A percentile compares a stretch with the other conserved stretches of the same genome.
phyloP scores from a whole-genome alignment of 352 stramenopile genomes.

The Sclerospora graminicola region DNA sequence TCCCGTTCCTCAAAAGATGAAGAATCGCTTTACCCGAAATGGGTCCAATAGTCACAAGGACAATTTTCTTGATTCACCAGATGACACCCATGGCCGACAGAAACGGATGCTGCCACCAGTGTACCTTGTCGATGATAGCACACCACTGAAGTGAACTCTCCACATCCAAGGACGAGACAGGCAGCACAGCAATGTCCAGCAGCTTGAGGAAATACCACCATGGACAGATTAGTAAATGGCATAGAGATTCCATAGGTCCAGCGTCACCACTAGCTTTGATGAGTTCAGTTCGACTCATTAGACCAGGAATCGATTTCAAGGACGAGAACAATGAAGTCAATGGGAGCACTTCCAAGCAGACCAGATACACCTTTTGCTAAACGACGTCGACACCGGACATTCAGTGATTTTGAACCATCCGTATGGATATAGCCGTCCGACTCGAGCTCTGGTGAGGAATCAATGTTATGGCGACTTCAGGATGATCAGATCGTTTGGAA shows the following conservation, averaged over 20 bases:
- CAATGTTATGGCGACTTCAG: conserved; percentile 76
- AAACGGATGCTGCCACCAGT: conserved; percentile 43
- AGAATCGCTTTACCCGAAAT: conserved; percentile 30
- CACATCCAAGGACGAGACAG: no score
- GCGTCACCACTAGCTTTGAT: conserved; percentile 21
- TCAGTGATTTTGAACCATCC: conserved; percentile 50
- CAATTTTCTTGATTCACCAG: conserved; percentile 1
- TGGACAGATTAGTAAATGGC: conserved; percentile 4
- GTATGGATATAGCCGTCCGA: conserved; percentile 37
- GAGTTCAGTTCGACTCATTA: conserved; percentile 14
- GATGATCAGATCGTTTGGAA: conserved; percentile 95
- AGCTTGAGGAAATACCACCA: conserved; percentile 26
- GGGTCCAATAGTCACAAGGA: conserved; percentile 1
- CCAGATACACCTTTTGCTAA: conserved; percentile 19
- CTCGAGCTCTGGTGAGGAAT: conserved; percentile 41
- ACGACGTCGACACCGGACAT: conserved; percentile 12
- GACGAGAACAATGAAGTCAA: conserved; percentile 9
- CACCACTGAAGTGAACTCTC: no score
- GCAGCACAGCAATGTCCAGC: conserved; percentile 21
- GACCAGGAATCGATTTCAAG: conserved; percentile 10
- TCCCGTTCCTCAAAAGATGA: conserved; percentile 65
- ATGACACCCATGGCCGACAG: conserved; percentile 6
- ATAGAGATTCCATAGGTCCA: conserved; percentile 13
- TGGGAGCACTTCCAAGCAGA: conserved; percentile 12
- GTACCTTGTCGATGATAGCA: conserved; percentile 75